Evolutionary conservation across 768 basidiomycete genomes (phyloP), one percentile per base, ranked within the genome.

Genomic region (Megacollybia marginata): DNA sequence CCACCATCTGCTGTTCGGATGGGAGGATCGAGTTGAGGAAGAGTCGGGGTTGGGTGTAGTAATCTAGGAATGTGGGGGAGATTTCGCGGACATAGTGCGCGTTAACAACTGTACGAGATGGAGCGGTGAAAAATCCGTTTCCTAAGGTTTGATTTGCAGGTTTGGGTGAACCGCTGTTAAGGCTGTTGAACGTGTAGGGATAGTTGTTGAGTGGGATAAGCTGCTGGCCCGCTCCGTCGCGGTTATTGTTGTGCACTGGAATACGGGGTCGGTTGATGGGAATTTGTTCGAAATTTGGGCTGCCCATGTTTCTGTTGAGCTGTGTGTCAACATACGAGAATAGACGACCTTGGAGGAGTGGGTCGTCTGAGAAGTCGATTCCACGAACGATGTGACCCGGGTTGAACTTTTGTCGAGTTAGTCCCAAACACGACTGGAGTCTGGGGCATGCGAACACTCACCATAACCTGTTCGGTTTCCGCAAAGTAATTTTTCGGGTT

Each of bases 401-500:
- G 9, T 23, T n/a, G 20, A 44, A 44, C 44, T 44, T 4, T 23
- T 13, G 20, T 18, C 2, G 18, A 6, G 23, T 19, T 40, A 15
- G 28, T 5, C 4, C 4, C 16, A 5, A 23, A 18, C 15, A 10
- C 11, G 10, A n/a, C 18, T 13, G 44, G 28, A 16, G 44, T 4
- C 20, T 13, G 13, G 16, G 13, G 28, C 5, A 23, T 18, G 10
- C 6, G 20, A 18, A 23, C 2, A 15, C 44, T 44, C 4, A 44
- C 44, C 44, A 44, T 44, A 23, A 44, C 44, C 9, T 44, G 44
- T 23, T 44, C 44, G 11, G 20, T 23, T 23, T 44, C 44, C 28
- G 44, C 44, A 44, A 44, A 44, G 44, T 44, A 44, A 23, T 44
- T 44, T 15, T 6, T 44, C 13, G 44, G 44, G 20, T 44, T 44